Percentiles rank a stretch among this genome's conserved stretches.
Conservation (phyloP, 768 basidiomycete genomes). For the Clavaria fumosa region DNA sequence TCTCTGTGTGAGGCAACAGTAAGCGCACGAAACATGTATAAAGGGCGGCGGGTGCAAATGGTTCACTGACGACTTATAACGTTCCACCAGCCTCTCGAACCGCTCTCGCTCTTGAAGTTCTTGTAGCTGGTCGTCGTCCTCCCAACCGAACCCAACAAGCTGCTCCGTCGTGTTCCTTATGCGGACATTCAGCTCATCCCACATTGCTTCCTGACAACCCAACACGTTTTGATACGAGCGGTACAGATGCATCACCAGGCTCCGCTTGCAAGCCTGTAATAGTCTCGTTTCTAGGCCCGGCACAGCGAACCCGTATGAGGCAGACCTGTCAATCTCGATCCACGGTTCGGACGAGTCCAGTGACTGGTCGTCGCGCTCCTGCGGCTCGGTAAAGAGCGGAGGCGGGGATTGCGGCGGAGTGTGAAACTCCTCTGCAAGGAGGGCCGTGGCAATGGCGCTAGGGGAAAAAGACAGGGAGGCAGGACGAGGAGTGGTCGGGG, state of each 20-base stretch:
- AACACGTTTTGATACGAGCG: slow-evolving; percentile 44
- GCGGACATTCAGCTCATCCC: slow-evolving; percentile 54
- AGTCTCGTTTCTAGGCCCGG: too few species aligned
- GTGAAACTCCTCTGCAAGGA: too few species aligned
- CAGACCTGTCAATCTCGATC: too few species aligned
- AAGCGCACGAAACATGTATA: slow-evolving; percentile 1
- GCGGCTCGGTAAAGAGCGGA: too few species aligned
- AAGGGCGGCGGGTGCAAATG: not conserved
- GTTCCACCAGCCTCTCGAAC: slow-evolving; percentile 43
- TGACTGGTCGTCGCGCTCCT: too few species aligned
- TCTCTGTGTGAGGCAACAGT: slow-evolving; percentile 26
- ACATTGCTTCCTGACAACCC: slow-evolving; percentile 61
- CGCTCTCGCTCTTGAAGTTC: slow-evolving; percentile 39
- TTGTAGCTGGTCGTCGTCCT: slow-evolving; percentile 46
- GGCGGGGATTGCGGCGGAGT: too few species aligned
- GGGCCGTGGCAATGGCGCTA: too few species aligned
- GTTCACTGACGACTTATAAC: slow-evolving; percentile 35
- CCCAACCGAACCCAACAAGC: slow-evolving; percentile 50
- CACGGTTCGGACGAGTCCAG: too few species aligned
- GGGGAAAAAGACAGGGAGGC: slow-evolving; percentile 41
- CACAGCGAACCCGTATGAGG: too few species aligned
- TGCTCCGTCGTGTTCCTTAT: slow-evolving; percentile 40
- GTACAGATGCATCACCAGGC: slow-evolving; percentile 58
- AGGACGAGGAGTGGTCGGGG: slow-evolving; percentile 23
- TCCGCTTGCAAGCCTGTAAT: too few species aligned